A percentile compares a stretch with the other conserved stretches of the same genome.
Conservation (phyloP, 768 basidiomycete species). For the Suillus variegatus region DNA sequence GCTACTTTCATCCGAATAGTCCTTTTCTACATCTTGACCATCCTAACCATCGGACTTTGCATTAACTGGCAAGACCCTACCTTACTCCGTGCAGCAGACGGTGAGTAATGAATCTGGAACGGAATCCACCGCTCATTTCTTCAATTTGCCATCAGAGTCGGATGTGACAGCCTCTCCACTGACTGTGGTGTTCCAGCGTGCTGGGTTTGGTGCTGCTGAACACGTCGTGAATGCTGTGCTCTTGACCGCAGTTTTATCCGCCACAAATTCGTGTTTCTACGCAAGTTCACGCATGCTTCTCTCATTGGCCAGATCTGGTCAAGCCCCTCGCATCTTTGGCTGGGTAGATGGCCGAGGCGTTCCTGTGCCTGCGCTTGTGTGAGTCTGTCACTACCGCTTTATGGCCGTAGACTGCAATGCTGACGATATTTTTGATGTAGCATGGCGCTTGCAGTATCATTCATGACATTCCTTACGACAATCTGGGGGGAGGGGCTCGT, state of each 20-base stretch:
- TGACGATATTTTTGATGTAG: slow-evolving; percentile 32
- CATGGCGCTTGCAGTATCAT: slow-evolving; percentile 48
- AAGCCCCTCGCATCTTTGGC: slow-evolving; percentile 65
- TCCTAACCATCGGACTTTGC: slow-evolving; percentile 65
- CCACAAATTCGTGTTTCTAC: slow-evolving; percentile 67
- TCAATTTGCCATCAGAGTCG: slow-evolving; percentile 32
- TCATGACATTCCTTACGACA: slow-evolving; percentile 55
- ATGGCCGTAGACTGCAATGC: slow-evolving; percentile 18
- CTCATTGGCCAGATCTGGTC: slow-evolving; percentile 62
- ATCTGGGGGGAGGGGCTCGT: slow-evolving; percentile 59
- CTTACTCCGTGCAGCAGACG: slow-evolving; percentile 46
- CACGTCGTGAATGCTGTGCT: slow-evolving; percentile 69
- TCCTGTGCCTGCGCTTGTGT: slow-evolving; percentile 57
- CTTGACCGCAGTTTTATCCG: slow-evolving; percentile 64
- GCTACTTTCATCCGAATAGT: slow-evolving; percentile 68
- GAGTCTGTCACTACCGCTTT: slow-evolving; percentile 33
- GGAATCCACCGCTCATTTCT: not conserved
- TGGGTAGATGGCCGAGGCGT: slow-evolving; percentile 67
- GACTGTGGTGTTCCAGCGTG: slow-evolving; percentile 62
- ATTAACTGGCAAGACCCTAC: slow-evolving; percentile 61
- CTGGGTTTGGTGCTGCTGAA: slow-evolving; percentile 60
- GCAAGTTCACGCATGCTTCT: slow-evolving; percentile 63
- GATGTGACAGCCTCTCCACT: slow-evolving; percentile 61
- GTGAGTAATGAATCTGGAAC: slow-evolving; percentile 28
- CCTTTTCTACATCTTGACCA: slow-evolving; percentile 64